A percentile compares a stretch with the other conserved stretches of the same genome.
Evolutionary conservation across 1,139 yeast species (phyloP).

Genomic region (Yamadazyma blattariae): DNA sequence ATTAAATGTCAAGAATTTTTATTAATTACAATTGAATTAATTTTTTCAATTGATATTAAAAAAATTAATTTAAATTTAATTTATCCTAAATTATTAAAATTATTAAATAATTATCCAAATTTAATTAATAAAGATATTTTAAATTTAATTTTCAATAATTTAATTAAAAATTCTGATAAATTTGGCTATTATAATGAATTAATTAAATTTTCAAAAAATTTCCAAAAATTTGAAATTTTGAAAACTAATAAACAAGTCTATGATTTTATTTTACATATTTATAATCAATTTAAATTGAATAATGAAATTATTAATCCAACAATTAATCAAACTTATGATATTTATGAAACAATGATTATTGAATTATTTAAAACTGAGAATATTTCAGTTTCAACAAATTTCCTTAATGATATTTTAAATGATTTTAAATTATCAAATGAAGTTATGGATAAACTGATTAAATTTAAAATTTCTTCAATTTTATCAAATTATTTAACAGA

Average conservation of each 20-base stretch:
- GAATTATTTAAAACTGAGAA: slow-evolving; percentile 51
- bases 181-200: slow-evolving; percentile 17
- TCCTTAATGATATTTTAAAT: slow-evolving; percentile 46
- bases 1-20: slow-evolving; percentile 60
- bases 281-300: slow-evolving; percentile 18
- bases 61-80: slow-evolving; percentile 26
- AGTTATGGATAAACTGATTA: slow-evolving; percentile 12
- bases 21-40: slow-evolving; percentile 61
- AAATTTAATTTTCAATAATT: slow-evolving; percentile 15
- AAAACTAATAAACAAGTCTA: slow-evolving; percentile 19
- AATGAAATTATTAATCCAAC: slow-evolving; percentile 1
- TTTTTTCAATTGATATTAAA: slow-evolving; percentile 38
- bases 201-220: slow-evolving; percentile 22
- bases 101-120: slow-evolving; percentile 27
- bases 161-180: slow-evolving; percentile 9
- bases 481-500: slow-evolving; percentile 31
- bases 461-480: slow-evolving; percentile 25
- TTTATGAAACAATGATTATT: slow-evolving; percentile 51
- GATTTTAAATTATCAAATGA: slow-evolving; percentile 25
- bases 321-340: slow-evolving; percentile 34
- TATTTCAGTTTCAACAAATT: slow-evolving; percentile 47
- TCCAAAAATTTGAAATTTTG: slow-evolving; percentile 18
- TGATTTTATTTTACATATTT: slow-evolving; percentile 26
- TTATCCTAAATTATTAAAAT: slow-evolving; percentile 25
- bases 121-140: slow-evolving; percentile 23